Conservation (phyloP, 2,329 filamentous ascomycete species). For the Aspergillus sp. region DNA sequence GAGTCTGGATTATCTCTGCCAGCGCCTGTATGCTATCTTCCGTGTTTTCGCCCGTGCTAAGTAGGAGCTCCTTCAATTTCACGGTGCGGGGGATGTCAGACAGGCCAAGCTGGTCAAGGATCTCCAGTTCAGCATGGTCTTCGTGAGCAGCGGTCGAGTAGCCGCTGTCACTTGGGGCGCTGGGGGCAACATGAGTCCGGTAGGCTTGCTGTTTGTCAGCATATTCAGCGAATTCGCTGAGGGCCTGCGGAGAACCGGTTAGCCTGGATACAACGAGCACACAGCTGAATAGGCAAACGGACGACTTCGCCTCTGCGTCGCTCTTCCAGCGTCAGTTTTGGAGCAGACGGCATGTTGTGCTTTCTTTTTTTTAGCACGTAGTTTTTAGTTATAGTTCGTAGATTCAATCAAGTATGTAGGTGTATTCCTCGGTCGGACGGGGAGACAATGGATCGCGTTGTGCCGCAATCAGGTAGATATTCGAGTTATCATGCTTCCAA, state of each 20-base stretch:
- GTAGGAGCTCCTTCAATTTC: slow-evolving; percentile 68
- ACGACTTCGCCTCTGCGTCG: slow-evolving; percentile 81
- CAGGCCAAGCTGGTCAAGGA: slow-evolving; percentile 71
- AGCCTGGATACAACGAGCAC: slow-evolving; percentile 2
- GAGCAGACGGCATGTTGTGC: slow-evolving; percentile 30
- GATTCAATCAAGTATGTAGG: neutral
- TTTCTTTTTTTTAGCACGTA: neutral
- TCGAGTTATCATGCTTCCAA: slow-evolving; percentile 37
- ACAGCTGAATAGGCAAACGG: slow-evolving; percentile 24
- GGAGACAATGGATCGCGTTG: slow-evolving; percentile 24
- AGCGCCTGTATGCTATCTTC: slow-evolving; percentile 59
- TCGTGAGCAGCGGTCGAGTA: slow-evolving; percentile 42
- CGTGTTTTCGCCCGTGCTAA: slow-evolving; percentile 47
- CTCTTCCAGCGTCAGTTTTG: slow-evolving; percentile 65
- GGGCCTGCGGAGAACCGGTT: slow-evolving; percentile 46
- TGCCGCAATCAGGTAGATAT: slow-evolving; percentile 34
- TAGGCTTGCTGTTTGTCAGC: slow-evolving; percentile 84
- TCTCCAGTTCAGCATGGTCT: slow-evolving; percentile 83
- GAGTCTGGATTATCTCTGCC: slow-evolving; percentile 56
- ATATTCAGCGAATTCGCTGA: slow-evolving; percentile 96
- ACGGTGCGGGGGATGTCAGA: slow-evolving; percentile 60
- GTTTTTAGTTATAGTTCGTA: neutral
- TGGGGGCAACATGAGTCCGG: slow-evolving; percentile 24
- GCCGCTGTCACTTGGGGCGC: slow-evolving; percentile 36
- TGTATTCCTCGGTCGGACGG: slow-evolving; percentile 15